These are phyloP conservation scores for Suhomyces canberraensis DNA, from an alignment of 805 yeast genomes.

Conservation along the genomic window DNA sequence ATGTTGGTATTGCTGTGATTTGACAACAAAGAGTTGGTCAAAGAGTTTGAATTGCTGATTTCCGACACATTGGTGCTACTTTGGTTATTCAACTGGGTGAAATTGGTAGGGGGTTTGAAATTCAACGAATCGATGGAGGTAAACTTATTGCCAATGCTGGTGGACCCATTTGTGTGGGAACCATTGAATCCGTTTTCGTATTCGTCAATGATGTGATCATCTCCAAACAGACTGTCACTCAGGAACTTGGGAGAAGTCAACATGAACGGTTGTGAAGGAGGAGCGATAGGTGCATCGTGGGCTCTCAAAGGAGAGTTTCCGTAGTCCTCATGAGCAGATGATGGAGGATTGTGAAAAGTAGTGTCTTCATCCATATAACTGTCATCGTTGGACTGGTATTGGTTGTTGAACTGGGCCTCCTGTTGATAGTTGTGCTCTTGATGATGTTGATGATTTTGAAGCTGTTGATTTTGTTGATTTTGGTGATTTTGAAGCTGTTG, in stretches of 20 bases:
- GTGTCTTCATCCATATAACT: constrained; percentile 43
- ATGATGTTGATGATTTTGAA: constrained; percentile 13
- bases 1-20: constrained; percentile 12
- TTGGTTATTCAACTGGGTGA: constrained; percentile 38
- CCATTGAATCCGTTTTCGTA: constrained; percentile 5
- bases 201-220: constrained; percentile 10
- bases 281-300: constrained; percentile 5
- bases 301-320: constrained; percentile 8
- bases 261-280: constrained; percentile 3
- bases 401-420: constrained; percentile 9
- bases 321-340: constrained; percentile 5
- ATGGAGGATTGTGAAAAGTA: constrained; percentile 13
- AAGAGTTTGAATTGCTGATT: constrained; percentile 23
- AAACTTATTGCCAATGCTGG: constrained; percentile 21
- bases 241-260: constrained; percentile 13
- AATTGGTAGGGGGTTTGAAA: constrained; percentile 41
- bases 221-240: constrained; percentile 8
- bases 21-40: constrained; percentile 18
- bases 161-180: constrained; percentile 2
- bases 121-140: constrained; percentile 37
- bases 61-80: constrained; percentile 41
- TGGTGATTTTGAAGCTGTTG: constrained; percentile 10
- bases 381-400: constrained; percentile 19
- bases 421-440: constrained; percentile 7
- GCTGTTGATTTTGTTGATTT: constrained; percentile 7